These are phyloP conservation scores for Dunaliella primolecta DNA, from an alignment of 139 green algal genomes.

Conservation along the genomic window DNA sequence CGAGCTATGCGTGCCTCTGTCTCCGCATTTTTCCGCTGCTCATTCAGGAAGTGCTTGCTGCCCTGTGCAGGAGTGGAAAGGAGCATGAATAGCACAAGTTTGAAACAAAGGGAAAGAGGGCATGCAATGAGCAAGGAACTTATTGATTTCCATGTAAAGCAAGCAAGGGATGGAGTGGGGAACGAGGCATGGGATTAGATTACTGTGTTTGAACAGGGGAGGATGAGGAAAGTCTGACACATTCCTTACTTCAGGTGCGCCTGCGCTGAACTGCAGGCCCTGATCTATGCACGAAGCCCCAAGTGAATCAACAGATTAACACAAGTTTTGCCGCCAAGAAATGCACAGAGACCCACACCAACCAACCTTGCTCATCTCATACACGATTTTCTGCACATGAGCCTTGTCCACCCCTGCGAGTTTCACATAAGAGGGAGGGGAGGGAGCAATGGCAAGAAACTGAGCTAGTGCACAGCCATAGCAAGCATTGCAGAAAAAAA, in stretches of 20 bases:
- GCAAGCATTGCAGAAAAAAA: not conserved
- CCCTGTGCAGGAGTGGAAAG: conserved; percentile 36
- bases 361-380: conserved; percentile 83
- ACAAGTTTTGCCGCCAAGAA: not conserved
- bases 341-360: not conserved
- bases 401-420: conserved; percentile 49
- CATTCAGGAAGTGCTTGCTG: conserved; percentile 85
- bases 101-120: not conserved
- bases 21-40: conserved; percentile 79
- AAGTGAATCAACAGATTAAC: too few species aligned
- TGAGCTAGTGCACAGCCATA: not conserved
- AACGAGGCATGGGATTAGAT: too few species aligned
- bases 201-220: too few species aligned
- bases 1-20: conserved; percentile 51
- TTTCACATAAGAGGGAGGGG: not conserved
- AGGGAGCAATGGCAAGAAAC: not conserved
- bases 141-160: not conserved
- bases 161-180: not conserved
- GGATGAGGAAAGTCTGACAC: too few species aligned
- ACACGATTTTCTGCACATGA: conserved; percentile 76
- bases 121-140: too few species aligned
- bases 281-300: too few species aligned
- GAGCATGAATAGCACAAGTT: not conserved
- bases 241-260: too few species aligned
- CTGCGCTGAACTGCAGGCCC: too few species aligned